phyloP scores from a whole-genome alignment of 202 grass and related monocot genomes.

The Hordeum pubiflorum region DNA sequence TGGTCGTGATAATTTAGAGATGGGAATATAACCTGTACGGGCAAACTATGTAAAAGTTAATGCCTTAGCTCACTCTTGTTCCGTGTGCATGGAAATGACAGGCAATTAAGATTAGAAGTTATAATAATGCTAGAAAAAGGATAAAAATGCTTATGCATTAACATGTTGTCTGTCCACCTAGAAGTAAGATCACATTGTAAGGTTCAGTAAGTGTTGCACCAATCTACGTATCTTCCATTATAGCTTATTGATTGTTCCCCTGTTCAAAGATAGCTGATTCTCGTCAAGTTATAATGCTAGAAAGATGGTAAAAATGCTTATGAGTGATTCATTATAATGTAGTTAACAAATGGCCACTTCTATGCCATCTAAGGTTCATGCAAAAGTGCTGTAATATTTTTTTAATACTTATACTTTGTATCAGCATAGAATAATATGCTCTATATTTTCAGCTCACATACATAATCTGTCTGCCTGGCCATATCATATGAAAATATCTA shows the following conservation, averaged over 20 bases:
- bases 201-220: background rate
- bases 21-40: background rate
- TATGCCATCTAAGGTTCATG: background rate
- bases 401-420: background rate
- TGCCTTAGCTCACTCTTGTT: background rate
- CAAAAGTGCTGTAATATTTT: background rate
- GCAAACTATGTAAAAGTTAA: background rate
- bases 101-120: background rate
- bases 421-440: background rate
- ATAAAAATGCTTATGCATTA: background rate
- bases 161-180: background rate
- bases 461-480: slow-evolving; percentile 17
- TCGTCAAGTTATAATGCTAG: background rate
- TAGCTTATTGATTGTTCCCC: background rate
- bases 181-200: background rate
- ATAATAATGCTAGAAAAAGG: background rate
- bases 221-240: background rate
- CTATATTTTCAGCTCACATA: slow-evolving; percentile 15
- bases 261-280: background rate
- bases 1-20: background rate
- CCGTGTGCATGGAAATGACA: background rate
- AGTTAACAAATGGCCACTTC: background rate
- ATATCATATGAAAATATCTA: slow-evolving; percentile 19
- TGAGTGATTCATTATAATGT: slow-evolving; percentile 2
- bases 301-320: background rate